phyloP scores from a whole-genome alignment of 2,329 filamentous ascomycete genomes.

The Cladorrhinum sp. region DNA sequence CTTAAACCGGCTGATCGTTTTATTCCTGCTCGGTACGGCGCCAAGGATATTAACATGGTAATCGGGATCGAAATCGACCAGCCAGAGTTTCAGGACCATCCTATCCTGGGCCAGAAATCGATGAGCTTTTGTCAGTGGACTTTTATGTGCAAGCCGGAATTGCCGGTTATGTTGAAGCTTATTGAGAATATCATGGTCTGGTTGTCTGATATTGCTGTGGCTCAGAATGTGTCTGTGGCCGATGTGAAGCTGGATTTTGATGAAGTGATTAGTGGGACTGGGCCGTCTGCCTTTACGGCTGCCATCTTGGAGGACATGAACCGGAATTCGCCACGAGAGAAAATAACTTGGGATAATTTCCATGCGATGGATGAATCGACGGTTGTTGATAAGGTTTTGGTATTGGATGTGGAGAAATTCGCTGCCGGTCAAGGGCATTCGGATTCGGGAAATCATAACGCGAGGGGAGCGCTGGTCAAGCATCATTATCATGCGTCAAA shows the following conservation, averaged over 20 bases:
- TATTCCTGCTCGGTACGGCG: conserved; percentile 61
- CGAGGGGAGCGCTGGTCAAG: conserved; percentile 63
- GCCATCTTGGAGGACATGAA: conserved; percentile 66
- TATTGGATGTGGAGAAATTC: conserved; percentile 69
- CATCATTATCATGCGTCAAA: conserved; percentile 73
- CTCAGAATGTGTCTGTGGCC: conserved; percentile 57
- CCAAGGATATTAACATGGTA: conserved; percentile 63
- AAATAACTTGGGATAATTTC: conserved; percentile 61
- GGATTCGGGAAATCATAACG: conserved; percentile 66
- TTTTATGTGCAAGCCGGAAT: conserved; percentile 64
- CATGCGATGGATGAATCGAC: conserved; percentile 65
- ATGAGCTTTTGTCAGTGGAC: conserved; percentile 74
- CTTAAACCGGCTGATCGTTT: conserved; percentile 45
- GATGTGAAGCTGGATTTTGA: conserved; percentile 66
- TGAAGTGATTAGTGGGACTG: conserved; percentile 68
- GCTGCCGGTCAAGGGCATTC: conserved; percentile 72
- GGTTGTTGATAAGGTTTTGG: conserved; percentile 60
- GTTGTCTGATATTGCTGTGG: conserved; percentile 56
- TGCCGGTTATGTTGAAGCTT: conserved; percentile 65
- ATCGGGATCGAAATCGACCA: conserved; percentile 70
- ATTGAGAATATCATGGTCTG: conserved; percentile 67
- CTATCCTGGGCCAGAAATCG: conserved; percentile 65
- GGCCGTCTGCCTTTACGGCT: conserved; percentile 65
- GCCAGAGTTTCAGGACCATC: conserved; percentile 60
- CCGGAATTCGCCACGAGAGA: conserved; percentile 37